phyloP scores from a whole-genome alignment of 164 flowering plant species.

The Annona squamosa region DNA sequence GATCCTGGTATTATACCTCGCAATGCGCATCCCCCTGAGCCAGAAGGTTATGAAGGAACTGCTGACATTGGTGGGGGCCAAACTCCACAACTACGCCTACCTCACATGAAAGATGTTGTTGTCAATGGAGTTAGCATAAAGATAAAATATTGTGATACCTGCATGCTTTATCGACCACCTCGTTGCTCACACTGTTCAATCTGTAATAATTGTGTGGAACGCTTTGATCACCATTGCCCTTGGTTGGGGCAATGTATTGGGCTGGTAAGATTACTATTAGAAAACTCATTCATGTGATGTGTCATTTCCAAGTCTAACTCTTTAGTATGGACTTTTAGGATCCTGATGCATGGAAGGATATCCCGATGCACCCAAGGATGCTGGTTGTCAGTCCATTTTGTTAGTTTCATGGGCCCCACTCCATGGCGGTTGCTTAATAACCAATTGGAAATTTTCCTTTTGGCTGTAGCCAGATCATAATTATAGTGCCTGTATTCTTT shows the following conservation, averaged over 20 bases:
- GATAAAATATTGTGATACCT: conserved; percentile 91
- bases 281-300: neutral
- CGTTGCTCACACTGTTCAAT: conserved; percentile 95
- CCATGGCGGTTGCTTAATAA: neutral
- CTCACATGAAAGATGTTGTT: conserved; percentile 76
- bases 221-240: conserved; percentile 96
- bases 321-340: neutral
- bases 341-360: neutral
- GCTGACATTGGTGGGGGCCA: conserved; percentile 58
- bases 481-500: neutral
- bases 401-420: neutral
- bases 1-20: conserved; percentile 99
- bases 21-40: conserved; percentile 94
- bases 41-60: conserved; percentile 67
- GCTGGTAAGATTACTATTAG: conserved; percentile 43
- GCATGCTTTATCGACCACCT: conserved; percentile 98
- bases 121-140: conserved; percentile 75
- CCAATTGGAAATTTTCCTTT: no score
- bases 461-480: no score
- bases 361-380: neutral
- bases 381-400: neutral
- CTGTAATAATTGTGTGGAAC: conserved; percentile 87
- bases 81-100: conserved; percentile 77
- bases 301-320: neutral
- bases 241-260: conserved; percentile 99